These are phyloP conservation scores for Auriscalpium orientale DNA, from an alignment of 768 basidiomycete species.

Conservation along the genomic window DNA sequence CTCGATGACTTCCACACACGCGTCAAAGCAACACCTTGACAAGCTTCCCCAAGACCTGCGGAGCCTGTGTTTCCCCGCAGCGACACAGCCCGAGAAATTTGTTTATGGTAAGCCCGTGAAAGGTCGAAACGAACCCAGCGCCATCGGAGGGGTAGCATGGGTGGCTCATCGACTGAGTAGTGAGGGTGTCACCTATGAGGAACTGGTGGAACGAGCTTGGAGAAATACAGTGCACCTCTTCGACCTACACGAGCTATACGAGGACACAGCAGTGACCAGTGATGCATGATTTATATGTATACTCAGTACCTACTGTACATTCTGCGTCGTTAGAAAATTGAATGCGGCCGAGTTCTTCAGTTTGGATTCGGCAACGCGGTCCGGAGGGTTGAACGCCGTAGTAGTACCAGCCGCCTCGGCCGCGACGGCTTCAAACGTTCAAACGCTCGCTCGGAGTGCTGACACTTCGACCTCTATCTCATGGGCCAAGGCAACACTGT, in stretches of 20 bases:
- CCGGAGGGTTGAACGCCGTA: too few relatives aligned
- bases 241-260: conserved; percentile 35
- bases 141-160: conserved; percentile 67
- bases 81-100: conserved; percentile 52
- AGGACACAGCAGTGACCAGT: not conserved
- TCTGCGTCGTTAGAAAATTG: too few relatives aligned
- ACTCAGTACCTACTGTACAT: too few relatives aligned
- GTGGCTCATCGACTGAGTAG: conserved; percentile 43
- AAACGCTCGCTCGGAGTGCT: too few relatives aligned
- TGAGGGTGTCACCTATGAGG: conserved; percentile 41
- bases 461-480: too few relatives aligned
- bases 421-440: too few relatives aligned
- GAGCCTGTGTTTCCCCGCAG: conserved; percentile 41
- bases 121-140: conserved; percentile 67
- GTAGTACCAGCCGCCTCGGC: too few relatives aligned
- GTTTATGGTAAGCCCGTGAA: conserved; percentile 55
- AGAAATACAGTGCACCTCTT: conserved; percentile 59
- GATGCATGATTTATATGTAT: not conserved
- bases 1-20: conserved; percentile 58
- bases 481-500: too few relatives aligned
- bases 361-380: too few relatives aligned
- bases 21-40: conserved; percentile 44
- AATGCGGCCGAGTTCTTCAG: too few relatives aligned
- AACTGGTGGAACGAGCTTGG: conserved; percentile 50
- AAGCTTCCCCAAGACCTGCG: conserved; percentile 40